Conservation (phyloP, 768 basidiomycete genomes). For the Mycena rebaudengoi region DNA sequence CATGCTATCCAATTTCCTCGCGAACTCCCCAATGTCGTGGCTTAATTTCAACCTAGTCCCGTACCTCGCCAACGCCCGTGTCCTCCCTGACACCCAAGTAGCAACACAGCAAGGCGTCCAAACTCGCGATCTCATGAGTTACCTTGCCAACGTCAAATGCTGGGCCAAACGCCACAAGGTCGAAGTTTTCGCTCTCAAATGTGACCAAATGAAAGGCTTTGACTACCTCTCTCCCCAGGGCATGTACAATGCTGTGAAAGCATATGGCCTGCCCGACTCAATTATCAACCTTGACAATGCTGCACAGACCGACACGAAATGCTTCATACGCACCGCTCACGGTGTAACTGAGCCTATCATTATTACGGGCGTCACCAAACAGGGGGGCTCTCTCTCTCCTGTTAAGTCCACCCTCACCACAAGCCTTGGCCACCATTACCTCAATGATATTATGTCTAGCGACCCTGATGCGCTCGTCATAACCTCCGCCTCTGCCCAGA, state of each 20-base stretch:
- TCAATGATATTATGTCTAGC: conserved; percentile 12
- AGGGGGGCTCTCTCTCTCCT: conserved; percentile 29
- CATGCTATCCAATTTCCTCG: conserved; percentile 23
- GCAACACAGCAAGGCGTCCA: conserved; percentile 27
- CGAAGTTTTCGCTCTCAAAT: conserved; percentile 23
- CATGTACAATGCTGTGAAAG: conserved; percentile 28
- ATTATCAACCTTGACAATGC: conserved; percentile 26
- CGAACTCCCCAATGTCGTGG: conserved; percentile 26
- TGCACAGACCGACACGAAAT: conserved; percentile 18
- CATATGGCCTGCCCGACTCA: conserved; percentile 24
- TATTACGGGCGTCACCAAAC: conserved; percentile 24
- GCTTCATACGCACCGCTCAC: conserved; percentile 22
- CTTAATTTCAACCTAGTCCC: conserved; percentile 20
- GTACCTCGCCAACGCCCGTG: conserved; percentile 16
- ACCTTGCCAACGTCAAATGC: conserved; percentile 21
- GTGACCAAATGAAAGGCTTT: conserved; percentile 36
- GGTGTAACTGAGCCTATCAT: conserved; percentile 26
- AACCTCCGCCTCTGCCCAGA: not conserved
- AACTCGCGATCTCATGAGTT: conserved; percentile 25
- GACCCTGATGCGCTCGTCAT: conserved; percentile 11
- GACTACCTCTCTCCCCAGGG: conserved; percentile 29
- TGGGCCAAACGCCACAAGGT: conserved; percentile 17
- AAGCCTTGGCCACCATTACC: conserved; percentile 26
- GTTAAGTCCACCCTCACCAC: conserved; percentile 32
- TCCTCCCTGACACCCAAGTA: conserved; percentile 29